Percentiles rank a stretch among this genome's conserved stretches.
Conservation (phyloP, 2,329 filamentous ascomycete species). For the Colletotrichum sp. region DNA sequence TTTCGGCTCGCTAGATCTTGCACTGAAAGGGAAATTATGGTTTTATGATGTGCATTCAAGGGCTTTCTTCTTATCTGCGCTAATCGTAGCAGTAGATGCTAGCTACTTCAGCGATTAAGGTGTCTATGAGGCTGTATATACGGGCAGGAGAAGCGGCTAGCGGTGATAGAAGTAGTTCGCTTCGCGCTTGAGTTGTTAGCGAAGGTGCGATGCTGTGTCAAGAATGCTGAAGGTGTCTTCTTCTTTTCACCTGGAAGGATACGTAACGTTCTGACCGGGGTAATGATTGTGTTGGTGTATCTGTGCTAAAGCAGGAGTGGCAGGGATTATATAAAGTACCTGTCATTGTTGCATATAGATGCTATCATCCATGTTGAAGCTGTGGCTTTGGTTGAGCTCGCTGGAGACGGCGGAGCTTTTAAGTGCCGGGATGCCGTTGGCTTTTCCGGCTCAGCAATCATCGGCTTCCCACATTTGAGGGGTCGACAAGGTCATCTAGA, state of each 20-base stretch:
- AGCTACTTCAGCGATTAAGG: rapidly evolving
- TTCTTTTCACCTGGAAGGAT: rapidly evolving
- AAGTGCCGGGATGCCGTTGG: neutral
- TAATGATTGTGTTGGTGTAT: rapidly evolving
- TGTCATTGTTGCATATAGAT: neutral
- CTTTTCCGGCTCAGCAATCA: neutral
- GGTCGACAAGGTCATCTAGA: neutral
- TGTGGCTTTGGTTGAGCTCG: neutral
- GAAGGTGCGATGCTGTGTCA: rapidly evolving
- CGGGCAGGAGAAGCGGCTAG: rapidly evolving
- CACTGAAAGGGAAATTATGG: too few relatives aligned
- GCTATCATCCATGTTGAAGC: neutral
- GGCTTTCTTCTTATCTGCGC: rapidly evolving
- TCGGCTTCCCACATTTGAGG: neutral
- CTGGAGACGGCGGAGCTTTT: neutral
- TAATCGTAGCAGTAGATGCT: rapidly evolving
- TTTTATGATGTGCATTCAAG: neutral
- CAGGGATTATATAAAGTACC: neutral
- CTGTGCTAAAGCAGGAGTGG: rapidly evolving
- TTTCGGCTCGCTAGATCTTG: too few relatives aligned
- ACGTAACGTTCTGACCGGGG: rapidly evolving
- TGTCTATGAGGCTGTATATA: neutral
- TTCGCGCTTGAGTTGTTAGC: rapidly evolving
- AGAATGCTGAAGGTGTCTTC: rapidly evolving
- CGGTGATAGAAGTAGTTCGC: rapidly evolving